Evolutionary conservation across 345 rosid species (phyloP).

Genomic region (Excoecaria cochinchinensis): DNA sequence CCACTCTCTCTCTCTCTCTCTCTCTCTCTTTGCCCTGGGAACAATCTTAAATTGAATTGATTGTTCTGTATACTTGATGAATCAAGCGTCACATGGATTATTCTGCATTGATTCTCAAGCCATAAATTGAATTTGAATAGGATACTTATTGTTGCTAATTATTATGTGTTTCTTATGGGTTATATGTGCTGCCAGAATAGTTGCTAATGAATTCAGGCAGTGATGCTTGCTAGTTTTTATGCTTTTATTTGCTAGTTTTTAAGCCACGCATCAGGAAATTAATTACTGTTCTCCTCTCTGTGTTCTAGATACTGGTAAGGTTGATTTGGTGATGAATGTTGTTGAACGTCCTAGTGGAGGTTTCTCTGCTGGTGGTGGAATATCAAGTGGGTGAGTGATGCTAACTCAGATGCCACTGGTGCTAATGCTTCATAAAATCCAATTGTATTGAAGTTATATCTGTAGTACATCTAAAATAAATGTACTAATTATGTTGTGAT

Average conservation of each 20-base stretch:
- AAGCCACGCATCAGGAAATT: constrained; percentile 4
- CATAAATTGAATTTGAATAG: background rate
- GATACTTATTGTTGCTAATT: background rate
- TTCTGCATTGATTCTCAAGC: background rate
- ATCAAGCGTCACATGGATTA: background rate
- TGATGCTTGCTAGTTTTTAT: background rate
- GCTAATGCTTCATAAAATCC: constrained; percentile 8
- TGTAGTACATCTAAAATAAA: background rate
- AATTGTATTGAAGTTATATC: background rate
- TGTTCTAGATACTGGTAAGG: constrained; percentile 67
- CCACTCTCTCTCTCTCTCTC: background rate
- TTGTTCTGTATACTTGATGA: background rate
- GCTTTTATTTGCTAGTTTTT: background rate
- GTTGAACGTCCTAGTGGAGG: constrained; percentile 97
- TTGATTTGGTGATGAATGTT: constrained; percentile 88
- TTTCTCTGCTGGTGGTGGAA: constrained; percentile 93
- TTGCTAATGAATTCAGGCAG: background rate
- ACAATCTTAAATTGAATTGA: background rate
- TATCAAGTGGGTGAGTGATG: constrained; percentile 80
- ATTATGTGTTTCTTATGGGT: background rate
- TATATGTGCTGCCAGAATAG: background rate
- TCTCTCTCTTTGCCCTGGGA: background rate
- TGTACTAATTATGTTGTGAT: constrained; percentile 12
- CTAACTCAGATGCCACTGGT: constrained; percentile 7
- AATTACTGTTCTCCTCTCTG: background rate